Percentiles rank a stretch among this genome's conserved stretches.
phyloP scores from a whole-genome alignment of 306 rosid species.

The Fragaria nilgerrensis region DNA sequence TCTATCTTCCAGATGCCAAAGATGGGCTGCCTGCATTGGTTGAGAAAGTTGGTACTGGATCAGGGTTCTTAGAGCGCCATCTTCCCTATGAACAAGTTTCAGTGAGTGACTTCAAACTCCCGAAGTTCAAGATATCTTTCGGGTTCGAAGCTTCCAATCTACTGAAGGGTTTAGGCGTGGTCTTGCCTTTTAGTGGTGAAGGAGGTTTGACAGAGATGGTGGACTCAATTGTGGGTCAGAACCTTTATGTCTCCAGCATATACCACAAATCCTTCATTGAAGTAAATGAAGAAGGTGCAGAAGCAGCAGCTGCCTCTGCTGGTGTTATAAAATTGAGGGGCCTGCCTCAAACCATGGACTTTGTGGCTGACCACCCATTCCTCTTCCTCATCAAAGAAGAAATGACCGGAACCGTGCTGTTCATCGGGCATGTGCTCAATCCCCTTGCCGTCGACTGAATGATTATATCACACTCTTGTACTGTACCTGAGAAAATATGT shows the following conservation, averaged over 20 bases:
- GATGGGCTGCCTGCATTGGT: slow-evolving; percentile 66
- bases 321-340: slow-evolving; percentile 17
- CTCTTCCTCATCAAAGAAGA: slow-evolving; percentile 67
- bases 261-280: slow-evolving; percentile 67
- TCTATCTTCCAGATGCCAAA: slow-evolving; percentile 66
- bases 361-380: slow-evolving; percentile 84
- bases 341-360: slow-evolving; percentile 27
- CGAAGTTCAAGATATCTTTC: slow-evolving; percentile 71
- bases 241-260: slow-evolving; percentile 50
- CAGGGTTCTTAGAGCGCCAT: slow-evolving; percentile 48
- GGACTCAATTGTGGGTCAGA: slow-evolving; percentile 44
- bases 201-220: slow-evolving; percentile 70
- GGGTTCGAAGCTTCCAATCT: slow-evolving; percentile 50
- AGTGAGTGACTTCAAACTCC: slow-evolving; percentile 69
- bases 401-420: slow-evolving; percentile 58
- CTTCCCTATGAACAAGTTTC: slow-evolving; percentile 39
- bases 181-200: slow-evolving; percentile 51
- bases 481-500: neutral
- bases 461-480: neutral
- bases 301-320: slow-evolving; percentile 70
- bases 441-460: slow-evolving; percentile 46
- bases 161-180: slow-evolving; percentile 61
- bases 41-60: slow-evolving; percentile 50
- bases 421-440: slow-evolving; percentile 68
- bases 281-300: slow-evolving; percentile 87